Conservation (phyloP, 2,329 filamentous ascomycete species). For the Calonectria multiphialidica region DNA sequence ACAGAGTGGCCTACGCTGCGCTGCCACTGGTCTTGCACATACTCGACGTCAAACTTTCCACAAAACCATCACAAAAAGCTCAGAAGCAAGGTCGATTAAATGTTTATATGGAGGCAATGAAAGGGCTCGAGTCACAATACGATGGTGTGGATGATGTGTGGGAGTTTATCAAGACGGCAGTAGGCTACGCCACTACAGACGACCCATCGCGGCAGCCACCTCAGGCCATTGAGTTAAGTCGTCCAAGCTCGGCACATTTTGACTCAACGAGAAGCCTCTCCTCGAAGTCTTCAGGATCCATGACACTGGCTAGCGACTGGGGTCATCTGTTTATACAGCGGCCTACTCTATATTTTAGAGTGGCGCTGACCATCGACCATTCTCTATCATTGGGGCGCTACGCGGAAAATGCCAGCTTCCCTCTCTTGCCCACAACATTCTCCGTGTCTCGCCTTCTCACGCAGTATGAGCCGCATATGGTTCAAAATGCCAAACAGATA, state of each 20-base stretch:
- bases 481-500: neutral
- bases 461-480: neutral
- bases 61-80: conserved; percentile 23
- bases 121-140: conserved; percentile 22
- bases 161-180: conserved; percentile 19
- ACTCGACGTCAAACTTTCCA: conserved; percentile 27
- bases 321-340: conserved; percentile 22
- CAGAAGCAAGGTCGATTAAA: conserved; percentile 28
- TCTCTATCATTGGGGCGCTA: conserved; percentile 24
- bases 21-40: conserved; percentile 29
- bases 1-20: conserved; percentile 26
- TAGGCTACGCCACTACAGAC: conserved; percentile 15
- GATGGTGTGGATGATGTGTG: conserved; percentile 30
- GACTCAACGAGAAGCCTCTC: neutral
- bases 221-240: neutral
- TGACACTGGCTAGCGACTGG: conserved; percentile 18
- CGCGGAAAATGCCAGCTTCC: conserved; percentile 11
- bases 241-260: neutral
- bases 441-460: neutral
- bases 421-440: neutral
- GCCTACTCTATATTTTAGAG: conserved; percentile 23
- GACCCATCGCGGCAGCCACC: neutral
- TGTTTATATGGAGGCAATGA: conserved; percentile 27
- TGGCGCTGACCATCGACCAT: conserved; percentile 25
- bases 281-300: neutral